A percentile compares a stretch with the other conserved stretches of the same genome.
phyloP scores from a whole-genome alignment of 2,329 filamentous ascomycete genomes.

The Arthrobotrys sinensis region DNA sequence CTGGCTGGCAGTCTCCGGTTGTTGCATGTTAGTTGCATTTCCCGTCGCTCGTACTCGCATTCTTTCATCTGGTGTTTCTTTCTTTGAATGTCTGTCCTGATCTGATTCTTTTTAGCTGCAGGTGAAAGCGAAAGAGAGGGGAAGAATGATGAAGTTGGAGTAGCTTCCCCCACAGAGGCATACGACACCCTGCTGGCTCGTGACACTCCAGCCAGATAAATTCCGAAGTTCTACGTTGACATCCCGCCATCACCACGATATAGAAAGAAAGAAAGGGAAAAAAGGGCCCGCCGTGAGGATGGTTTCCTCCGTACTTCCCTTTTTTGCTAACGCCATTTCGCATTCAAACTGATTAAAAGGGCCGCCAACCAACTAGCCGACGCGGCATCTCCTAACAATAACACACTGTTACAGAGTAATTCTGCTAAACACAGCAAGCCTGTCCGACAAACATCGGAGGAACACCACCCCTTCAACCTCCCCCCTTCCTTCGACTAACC shows the following conservation, averaged over 20 bases:
- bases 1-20: not conserved
- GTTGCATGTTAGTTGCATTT: not conserved
- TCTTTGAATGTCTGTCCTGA: not conserved
- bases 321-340: conserved; percentile 18
- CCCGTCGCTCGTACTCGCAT: not conserved
- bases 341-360: conserved; percentile 13
- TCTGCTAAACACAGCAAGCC: conserved; percentile 16
- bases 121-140: conserved; percentile 18
- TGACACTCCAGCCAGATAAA: conserved; percentile 11
- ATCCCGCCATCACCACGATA: conserved; percentile 1
- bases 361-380: conserved; percentile 11
- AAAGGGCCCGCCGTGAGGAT: conserved; percentile 38
- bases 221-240: not conserved
- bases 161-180: conserved; percentile 13
- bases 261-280: conserved; percentile 1
- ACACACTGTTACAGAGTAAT: not conserved
- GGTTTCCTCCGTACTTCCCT: conserved; percentile 7
- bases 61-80: conserved; percentile 6
- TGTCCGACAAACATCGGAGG: conserved; percentile 48
- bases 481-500: conserved; percentile 20
- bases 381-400: conserved; percentile 39
- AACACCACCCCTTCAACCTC: conserved; percentile 33
- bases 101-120: not conserved
- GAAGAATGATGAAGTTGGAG: conserved; percentile 10
- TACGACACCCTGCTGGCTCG: conserved; percentile 37